Percentiles rank a stretch among this genome's conserved stretches.
Conservation (phyloP, 2,329 filamentous ascomycete genomes). For the Ilyonectria sp. region DNA sequence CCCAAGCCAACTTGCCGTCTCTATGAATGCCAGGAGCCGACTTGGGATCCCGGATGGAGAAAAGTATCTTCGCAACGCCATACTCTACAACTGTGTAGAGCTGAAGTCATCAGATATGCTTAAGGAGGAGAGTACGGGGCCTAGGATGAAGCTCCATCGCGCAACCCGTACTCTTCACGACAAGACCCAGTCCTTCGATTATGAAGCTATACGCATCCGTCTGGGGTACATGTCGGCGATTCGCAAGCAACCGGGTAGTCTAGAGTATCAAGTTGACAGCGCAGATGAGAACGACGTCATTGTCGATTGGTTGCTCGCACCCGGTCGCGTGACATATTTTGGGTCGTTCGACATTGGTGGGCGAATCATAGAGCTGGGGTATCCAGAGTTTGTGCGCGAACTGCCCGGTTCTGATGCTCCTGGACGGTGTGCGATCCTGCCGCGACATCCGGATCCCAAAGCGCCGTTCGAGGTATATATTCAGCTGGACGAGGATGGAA, state of each 20-base stretch:
- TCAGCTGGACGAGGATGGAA: not conserved
- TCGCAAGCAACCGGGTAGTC: not conserved
- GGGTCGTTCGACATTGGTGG: not conserved
- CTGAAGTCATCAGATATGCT: not conserved
- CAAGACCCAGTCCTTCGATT: not conserved
- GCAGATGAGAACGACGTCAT: not conserved
- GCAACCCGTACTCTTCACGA: not conserved
- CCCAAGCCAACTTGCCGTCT: not conserved
- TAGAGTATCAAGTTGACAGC: not conserved
- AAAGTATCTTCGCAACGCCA: not conserved
- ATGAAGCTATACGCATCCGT: not conserved
- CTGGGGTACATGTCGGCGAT: not conserved
- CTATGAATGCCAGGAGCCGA: not conserved
- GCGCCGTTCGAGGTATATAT: not conserved
- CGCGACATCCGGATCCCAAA: not conserved
- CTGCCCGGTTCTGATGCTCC: not conserved
- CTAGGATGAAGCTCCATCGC: not conserved
- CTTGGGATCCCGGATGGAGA: not conserved
- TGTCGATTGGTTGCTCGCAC: not conserved
- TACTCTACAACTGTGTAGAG: not conserved
- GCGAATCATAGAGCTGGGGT: not conserved
- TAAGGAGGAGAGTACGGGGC: not conserved
- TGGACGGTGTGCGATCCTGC: slow-evolving; percentile 8
- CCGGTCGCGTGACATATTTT: not conserved
- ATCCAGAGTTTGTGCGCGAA: not conserved